Base-by-base conservation (phyloP, 2,329 filamentous ascomycete species). In the Emergomyces pasteurianus region DNA sequence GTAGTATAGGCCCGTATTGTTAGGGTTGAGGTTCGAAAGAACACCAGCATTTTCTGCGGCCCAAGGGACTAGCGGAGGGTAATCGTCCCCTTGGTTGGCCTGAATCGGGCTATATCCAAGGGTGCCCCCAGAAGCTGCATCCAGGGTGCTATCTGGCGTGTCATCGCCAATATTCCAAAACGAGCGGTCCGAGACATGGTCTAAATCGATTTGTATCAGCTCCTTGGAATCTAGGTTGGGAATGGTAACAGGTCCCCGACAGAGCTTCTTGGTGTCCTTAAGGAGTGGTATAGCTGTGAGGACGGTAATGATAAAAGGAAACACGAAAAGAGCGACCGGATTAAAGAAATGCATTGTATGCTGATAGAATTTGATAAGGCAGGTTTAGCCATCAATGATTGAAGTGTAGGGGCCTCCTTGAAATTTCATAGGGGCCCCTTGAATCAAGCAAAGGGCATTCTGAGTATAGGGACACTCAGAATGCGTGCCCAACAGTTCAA, bases 91-190 rank as follows among this genome's bases (percentile, higher is more conserved):
- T 36, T 49, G 23, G 8, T 9, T 7, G 28, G 42, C 14, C 12
- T 23, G 16, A 4, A 42, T 52, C 6, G 64, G 64, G 36, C 60
- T 60, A 46, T 59, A 65, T 7, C 54, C 64, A 5, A 55, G 36
- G 8, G 66, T 67, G 16, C 59, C 60, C 3, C 63, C 66, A n/a
- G 61, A 63, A 23, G 62, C 49, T 26, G 12, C 43, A 23, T 59
- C 55, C 18, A 61, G 31, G 31, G 8, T 58, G 4, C 54, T 43
- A 12, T 49, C 57, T 38, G 59, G 47, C 21, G 18, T 21, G 23
- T 21, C 23, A 38, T 46, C n/a, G 21, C 23, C 31, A 26, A 21
- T 54, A 49, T 60, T 60, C 63, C 64, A 63, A 34, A 61, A 64
- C 7, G 58, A 43, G 7, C 42, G 36, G 7, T 40, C 53, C n/a